Percentiles rank a stretch among this genome's conserved stretches.
Evolutionary conservation across 176 grass and related monocot species (phyloP).

Genomic region (Oryza punctata): DNA sequence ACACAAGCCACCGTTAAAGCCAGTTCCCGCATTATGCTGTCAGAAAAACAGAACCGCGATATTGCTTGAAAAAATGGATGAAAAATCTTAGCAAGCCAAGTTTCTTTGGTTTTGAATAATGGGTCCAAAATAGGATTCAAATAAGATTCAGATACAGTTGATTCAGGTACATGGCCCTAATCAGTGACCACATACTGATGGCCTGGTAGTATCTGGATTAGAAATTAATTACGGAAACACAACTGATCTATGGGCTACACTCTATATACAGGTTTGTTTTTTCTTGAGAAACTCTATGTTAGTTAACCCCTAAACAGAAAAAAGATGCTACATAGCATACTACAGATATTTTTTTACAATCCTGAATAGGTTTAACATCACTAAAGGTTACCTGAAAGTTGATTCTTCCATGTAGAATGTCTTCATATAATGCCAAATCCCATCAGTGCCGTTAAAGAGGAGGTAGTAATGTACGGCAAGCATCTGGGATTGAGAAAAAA

Average conservation of each 20-base stretch:
- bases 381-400: slow-evolving; percentile 66
- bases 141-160: neutral
- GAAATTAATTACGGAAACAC: slow-evolving; percentile 8
- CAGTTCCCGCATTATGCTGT: neutral
- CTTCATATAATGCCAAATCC: slow-evolving; percentile 79
- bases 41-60: neutral
- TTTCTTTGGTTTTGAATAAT: slow-evolving; percentile 5
- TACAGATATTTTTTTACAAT: neutral
- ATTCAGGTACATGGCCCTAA: neutral
- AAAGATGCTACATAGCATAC: neutral
- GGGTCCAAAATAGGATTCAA: neutral
- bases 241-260: neutral
- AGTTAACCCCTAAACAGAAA: neutral
- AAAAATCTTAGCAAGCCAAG: slow-evolving; percentile 14
- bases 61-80: slow-evolving; percentile 1
- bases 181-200: neutral
- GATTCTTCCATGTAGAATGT: slow-evolving; percentile 83
- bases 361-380: slow-evolving; percentile 15
- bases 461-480: slow-evolving; percentile 93
- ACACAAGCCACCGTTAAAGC: neutral
- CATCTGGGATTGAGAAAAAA: slow-evolving; percentile 63
- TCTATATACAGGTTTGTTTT: neutral
- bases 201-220: neutral
- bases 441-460: slow-evolving; percentile 87
- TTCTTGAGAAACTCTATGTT: neutral